phyloP scores from a whole-genome alignment of 176 grass and related monocot genomes.

The Phragmites australis region DNA sequence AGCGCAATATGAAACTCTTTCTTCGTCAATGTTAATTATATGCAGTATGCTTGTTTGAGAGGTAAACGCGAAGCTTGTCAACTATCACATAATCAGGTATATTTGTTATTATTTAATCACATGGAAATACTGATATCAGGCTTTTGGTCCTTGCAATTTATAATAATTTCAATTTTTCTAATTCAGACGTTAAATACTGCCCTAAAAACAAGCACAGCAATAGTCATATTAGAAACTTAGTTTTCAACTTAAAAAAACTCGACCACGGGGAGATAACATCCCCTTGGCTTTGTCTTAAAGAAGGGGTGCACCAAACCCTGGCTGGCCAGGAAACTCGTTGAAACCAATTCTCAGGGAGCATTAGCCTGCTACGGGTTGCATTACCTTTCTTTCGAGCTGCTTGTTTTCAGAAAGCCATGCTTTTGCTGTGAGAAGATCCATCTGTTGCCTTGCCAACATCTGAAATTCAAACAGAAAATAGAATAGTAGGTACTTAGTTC shows the following conservation, averaged over 20 bases:
- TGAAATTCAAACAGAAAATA: conserved; percentile 41
- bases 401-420: conserved; percentile 85
- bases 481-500: conserved; percentile 5
- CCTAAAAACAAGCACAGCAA: conserved; percentile 27
- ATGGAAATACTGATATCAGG: neutral
- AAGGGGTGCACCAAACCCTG: no score
- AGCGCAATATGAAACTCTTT: neutral
- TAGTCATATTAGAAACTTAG: neutral
- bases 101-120: neutral
- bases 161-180: conserved; percentile 12
- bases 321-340: no score
- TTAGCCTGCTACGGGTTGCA: conserved; percentile 2
- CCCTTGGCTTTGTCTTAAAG: no score
- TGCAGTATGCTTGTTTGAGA: conserved; percentile 3
- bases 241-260: neutral
- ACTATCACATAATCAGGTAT: neutral
- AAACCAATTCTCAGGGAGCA: no score
- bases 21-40: neutral
- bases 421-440: conserved; percentile 85
- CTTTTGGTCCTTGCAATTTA: conserved; percentile 3
- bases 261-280: no score
- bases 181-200: neutral
- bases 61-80: neutral
- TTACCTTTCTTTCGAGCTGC: conserved; percentile 74
- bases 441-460: conserved; percentile 81